These are phyloP conservation scores for Dipodascopsis tothii DNA, from an alignment of 805 yeast genomes.

Conservation along the genomic window DNA sequence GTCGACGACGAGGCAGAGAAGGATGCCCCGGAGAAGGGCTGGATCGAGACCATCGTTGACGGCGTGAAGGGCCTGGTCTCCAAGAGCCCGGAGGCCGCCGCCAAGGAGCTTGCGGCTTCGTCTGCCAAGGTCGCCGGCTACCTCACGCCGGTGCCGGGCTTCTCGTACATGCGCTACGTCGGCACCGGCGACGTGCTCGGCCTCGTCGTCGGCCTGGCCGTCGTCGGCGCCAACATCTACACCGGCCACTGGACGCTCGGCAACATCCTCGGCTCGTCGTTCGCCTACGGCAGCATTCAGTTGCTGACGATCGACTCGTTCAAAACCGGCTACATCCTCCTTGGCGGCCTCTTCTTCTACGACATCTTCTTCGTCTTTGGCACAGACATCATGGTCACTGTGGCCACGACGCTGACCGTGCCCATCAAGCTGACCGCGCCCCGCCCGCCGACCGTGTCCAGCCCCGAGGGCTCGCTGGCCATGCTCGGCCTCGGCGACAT, in stretches of 20 bases:
- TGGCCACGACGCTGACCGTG: conserved; percentile 48
- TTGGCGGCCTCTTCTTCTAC: conserved; percentile 48
- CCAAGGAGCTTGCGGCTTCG: conserved; percentile 6
- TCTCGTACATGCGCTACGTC: conserved; percentile 8
- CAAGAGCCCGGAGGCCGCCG: conserved; percentile 8
- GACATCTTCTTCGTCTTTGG: conserved; percentile 64
- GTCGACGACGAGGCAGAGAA: conserved; percentile 48
- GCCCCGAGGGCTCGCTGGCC: conserved; percentile 12
- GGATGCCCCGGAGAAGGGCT: conserved; percentile 8
- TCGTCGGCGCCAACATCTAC: conserved; percentile 24
- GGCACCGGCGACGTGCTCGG: conserved; percentile 20
- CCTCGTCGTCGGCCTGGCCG: conserved; percentile 18
- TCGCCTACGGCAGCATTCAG: conserved; percentile 41
- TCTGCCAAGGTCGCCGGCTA: background rate
- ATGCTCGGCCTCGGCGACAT: conserved; percentile 63
- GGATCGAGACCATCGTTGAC: conserved; percentile 5
- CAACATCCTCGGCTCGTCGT: conserved; percentile 38
- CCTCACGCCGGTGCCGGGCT: conserved; percentile 12
- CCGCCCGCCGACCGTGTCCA: conserved; percentile 22
- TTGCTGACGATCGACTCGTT: conserved; percentile 39
- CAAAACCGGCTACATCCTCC: conserved; percentile 39
- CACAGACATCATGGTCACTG: conserved; percentile 54
- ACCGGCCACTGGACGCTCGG: conserved; percentile 41
- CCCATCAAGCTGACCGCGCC: conserved; percentile 50
- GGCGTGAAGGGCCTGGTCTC: conserved; percentile 8